These are phyloP conservation scores for Colletotrichum salicis DNA, from an alignment of 2,329 filamentous ascomycete species.

Conservation along the genomic window DNA sequence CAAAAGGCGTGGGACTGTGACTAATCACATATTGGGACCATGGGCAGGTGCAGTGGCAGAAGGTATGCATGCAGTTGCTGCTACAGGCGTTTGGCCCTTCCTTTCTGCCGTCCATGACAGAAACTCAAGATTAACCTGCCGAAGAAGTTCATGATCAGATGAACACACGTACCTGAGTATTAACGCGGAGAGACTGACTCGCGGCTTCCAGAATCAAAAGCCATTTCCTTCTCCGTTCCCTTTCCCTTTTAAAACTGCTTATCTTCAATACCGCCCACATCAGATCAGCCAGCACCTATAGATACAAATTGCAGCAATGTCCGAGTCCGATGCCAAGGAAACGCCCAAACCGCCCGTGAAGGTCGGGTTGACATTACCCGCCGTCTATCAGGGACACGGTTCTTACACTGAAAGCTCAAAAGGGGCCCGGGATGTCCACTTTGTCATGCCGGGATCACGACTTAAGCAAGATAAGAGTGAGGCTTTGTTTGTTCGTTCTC, in stretches of 20 bases:
- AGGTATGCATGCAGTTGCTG: neutral
- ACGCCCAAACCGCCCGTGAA: neutral
- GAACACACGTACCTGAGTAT: constrained; percentile 1
- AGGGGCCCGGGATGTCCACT: constrained; percentile 27
- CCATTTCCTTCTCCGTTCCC: neutral
- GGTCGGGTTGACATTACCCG: constrained; percentile 20
- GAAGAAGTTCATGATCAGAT: constrained; percentile 13
- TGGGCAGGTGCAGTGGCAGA: neutral
- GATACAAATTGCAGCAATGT: constrained; percentile 2
- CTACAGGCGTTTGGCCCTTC: neutral
- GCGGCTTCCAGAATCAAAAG: neutral
- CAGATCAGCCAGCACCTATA: neutral
- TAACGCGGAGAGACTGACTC: neutral
- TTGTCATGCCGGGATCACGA: constrained; percentile 29
- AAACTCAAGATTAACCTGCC: neutral
- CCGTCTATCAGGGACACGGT: constrained; percentile 31
- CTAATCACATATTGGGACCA: constrained; percentile 13
- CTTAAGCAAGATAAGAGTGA: constrained; percentile 19
- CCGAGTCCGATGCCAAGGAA: neutral
- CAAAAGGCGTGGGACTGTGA: constrained; percentile 12
- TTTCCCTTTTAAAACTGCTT: neutral
- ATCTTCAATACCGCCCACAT: neutral
- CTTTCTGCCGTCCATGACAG: neutral
- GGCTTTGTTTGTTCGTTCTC: neutral
- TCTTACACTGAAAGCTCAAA: constrained; percentile 34